Evolutionary conservation across 2,329 filamentous ascomycete species (phyloP), one percentile per base, ranked within the genome.

Genomic region (Microthyrium microscopicum): DNA sequence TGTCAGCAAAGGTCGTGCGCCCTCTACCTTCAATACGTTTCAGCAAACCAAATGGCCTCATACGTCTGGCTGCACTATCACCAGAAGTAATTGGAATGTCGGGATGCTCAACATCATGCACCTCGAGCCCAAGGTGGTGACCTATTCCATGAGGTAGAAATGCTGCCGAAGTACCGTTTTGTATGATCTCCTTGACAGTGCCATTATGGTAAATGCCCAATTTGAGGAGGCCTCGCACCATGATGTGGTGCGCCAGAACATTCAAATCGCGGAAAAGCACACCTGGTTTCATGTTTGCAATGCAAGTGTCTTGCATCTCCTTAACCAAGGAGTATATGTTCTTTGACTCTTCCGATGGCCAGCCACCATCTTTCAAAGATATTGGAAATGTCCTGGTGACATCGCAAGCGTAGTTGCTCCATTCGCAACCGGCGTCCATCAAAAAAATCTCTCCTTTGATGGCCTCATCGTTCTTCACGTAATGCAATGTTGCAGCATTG

Each of bases 91-190:
- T n/a, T n/a, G n/a, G n/a, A n/a, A n/a, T n/a, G n/a, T n/a, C n/a
- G n/a, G n/a, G n/a, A n/a, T n/a, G n/a, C n/a, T n/a, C n/a, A 3
- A 56, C 50, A 43, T 94, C 85, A 52, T 94, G 85, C 2, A 84
- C 91, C 51, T 94, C 85, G 67, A 94, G 77, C 40, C 85, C 85
- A 7, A 94, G 62, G 51, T 92, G 87, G 55, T 94, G 85, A 0
- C 85, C 85, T 1, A 94, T 60, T 1, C 85, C 85, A 51, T 94
- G 85, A 1, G 85, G 85, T 49, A 93, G 81, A 61, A 94, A 94
- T 2, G 84, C 85, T 17, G 78, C 73, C 46, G 79, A 87, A n/a
- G 83, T 81, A 35, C 84, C 68, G 27, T 70, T 72, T 43, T 73
- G 67, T 39, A 91, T 69, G 17, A 94, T 79, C 44, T 83, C 83